These are phyloP conservation scores for Candida glaebosa DNA, from an alignment of 805 yeast species.

Conservation along the genomic window DNA sequence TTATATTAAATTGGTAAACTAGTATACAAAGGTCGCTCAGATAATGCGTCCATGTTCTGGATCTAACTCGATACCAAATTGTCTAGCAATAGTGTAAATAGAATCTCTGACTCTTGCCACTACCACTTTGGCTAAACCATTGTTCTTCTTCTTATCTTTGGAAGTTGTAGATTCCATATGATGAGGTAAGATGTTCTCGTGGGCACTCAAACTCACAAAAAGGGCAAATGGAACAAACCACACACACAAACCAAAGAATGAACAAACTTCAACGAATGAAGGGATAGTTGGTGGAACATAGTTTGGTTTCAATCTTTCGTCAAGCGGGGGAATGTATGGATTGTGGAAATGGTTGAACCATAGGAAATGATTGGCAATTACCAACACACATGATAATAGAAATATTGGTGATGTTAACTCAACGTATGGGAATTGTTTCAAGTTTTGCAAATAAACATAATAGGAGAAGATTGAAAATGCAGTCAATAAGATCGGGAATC, in stretches of 20 bases:
- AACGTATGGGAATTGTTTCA: conserved; percentile 81
- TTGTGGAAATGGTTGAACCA: conserved; percentile 87
- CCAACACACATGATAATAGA: conserved; percentile 65
- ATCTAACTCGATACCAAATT: conserved; percentile 65
- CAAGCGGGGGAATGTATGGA: conserved; percentile 68
- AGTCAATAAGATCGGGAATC: conserved; percentile 70
- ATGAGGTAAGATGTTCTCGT: conserved; percentile 80
- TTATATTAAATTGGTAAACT: too few relatives aligned
- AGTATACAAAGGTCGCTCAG: conserved; percentile 14
- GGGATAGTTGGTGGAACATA: conserved; percentile 69
- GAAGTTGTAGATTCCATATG: conserved; percentile 29
- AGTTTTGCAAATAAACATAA: conserved; percentile 69
- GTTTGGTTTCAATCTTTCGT: conserved; percentile 52
- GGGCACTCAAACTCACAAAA: conserved; percentile 88
- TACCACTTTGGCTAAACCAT: conserved; percentile 65
- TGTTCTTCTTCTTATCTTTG: conserved; percentile 30
- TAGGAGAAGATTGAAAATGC: conserved; percentile 69
- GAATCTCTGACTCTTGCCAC: conserved; percentile 51
- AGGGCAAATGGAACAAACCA: conserved; percentile 94
- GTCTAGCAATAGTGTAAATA: conserved; percentile 43
- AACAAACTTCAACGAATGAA: conserved; percentile 84
- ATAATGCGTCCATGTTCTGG: conserved; percentile 51
- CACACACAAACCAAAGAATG: conserved; percentile 88
- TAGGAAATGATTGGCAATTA: conserved; percentile 73
- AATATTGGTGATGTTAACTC: conserved; percentile 69